Percentiles rank a stretch among this genome's conserved stretches.
Conservation (phyloP, 139 green algal genomes). For the Raphidocelis subcapitata region DNA sequence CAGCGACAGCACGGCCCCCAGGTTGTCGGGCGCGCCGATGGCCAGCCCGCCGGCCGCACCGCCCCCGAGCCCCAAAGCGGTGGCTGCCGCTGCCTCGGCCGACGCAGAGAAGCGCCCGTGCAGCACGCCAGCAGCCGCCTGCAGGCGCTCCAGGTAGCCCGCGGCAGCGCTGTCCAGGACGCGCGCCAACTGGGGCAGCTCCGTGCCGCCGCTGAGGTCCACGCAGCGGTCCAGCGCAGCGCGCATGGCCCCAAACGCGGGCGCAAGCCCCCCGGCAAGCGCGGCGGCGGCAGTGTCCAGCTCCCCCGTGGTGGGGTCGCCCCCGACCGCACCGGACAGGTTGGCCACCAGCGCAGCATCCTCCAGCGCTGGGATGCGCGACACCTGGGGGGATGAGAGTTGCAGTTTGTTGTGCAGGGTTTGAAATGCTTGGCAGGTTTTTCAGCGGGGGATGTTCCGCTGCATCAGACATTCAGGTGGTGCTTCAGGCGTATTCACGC, state of each 20-base stretch:
- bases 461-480: too few relatives aligned
- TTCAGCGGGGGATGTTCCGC: too few relatives aligned
- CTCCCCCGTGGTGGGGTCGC: background rate
- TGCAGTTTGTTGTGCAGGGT: too few relatives aligned
- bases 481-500: too few relatives aligned
- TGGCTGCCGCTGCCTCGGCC: background rate
- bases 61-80: too few relatives aligned
- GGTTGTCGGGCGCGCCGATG: too few relatives aligned
- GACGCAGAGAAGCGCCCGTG: conserved; percentile 2
- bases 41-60: too few relatives aligned
- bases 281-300: background rate
- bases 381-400: too few relatives aligned
- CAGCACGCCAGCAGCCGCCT: conserved; percentile 11
- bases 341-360: background rate
- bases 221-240: conserved; percentile 51
- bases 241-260: conserved; percentile 24
- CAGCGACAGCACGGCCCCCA: too few relatives aligned
- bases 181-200: conserved; percentile 54
- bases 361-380: background rate
- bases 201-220: conserved; percentile 57
- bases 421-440: too few relatives aligned
- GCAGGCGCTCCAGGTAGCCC: conserved; percentile 4
- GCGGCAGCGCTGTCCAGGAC: conserved; percentile 48
- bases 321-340: background rate
- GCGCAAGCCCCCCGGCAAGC: background rate